Evolutionary conservation across 1,139 yeast species (phyloP), one percentile per base, ranked within the genome.

Genomic region (Protomyces pachydermus): DNA sequence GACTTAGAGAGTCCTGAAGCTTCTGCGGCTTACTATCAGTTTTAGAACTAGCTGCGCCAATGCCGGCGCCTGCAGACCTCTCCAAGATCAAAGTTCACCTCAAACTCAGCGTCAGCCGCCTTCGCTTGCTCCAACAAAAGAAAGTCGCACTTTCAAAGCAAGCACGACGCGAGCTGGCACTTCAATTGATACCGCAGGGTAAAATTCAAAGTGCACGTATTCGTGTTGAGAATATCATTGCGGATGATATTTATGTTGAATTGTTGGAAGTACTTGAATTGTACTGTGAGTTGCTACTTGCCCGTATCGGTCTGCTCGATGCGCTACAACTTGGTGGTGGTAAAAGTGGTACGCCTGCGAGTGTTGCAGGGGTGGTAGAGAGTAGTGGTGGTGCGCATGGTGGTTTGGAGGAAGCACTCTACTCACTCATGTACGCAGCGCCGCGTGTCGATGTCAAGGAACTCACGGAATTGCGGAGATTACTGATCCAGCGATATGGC

Each of bases 141-240:
- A 89, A 88, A 70, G 78, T 84, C 1, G 96, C 97, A 0, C 71
- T 88, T 35, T 85, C 95, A 6, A 91, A 90, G 74, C 95, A 88
- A 71, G 89, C 85, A 69, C 79, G 97, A 67, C 79, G 96, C 66
- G 80, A 77, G 45, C 81, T 88, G 77, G 96, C 96, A 0, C 91
- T 87, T 61, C 76, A 90, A 28, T 77, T 91, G 62, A n/a, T 42
- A 1, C 78, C 80, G 4, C 80, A 79, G 56, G 91, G 91, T 4
- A 89, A 88, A 72, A 93, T 89, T 69, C 85, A 87, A 64, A 88
- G 91, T 71, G 97, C 97, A 23, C 82, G 82, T 66, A 90, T 91
- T 66, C 77, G 96, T 61, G 95, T 90, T 2, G 97, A 91, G 70
- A 88, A 88, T 71, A 83, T 91, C 66, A 88, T 91, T 34, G 81